Evolutionary conservation across 78 protist species (phyloP).

Genomic region (Dictyostelium firmibasis): DNA sequence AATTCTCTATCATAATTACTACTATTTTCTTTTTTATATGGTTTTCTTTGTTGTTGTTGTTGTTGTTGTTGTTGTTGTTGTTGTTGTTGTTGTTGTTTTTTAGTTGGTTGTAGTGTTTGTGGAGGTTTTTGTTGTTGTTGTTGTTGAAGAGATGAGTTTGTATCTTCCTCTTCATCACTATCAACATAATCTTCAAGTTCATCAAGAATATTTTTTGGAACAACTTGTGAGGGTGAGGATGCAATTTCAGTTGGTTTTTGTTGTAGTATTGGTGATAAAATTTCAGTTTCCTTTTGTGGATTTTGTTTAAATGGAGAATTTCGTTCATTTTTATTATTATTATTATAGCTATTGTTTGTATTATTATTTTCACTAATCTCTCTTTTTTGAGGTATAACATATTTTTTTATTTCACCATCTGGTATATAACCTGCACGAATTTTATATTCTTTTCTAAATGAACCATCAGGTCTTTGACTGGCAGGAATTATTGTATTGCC

Average conservation of each 20-base stretch:
- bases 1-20: not conserved
- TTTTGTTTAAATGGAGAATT: not conserved
- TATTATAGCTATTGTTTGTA: too few species aligned
- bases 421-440: constrained; percentile 64
- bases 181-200: not conserved
- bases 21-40: not conserved
- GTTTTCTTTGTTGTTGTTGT: not conserved
- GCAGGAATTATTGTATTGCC: constrained; percentile 27
- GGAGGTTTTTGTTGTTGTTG: not conserved
- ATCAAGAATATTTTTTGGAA: not conserved
- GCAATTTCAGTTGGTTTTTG: not conserved
- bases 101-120: not conserved
- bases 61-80: not conserved
- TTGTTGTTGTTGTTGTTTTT: not conserved
- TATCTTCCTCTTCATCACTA: not conserved
- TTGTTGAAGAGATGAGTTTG: not conserved
- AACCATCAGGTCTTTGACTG: constrained; percentile 79
- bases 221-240: not conserved
- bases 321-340: not conserved
- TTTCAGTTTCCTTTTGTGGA: not conserved
- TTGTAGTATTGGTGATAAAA: not conserved
- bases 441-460: constrained; percentile 70
- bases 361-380: not conserved
- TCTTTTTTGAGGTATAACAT: constrained; percentile 50
- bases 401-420: constrained; percentile 13